A percentile compares a stretch with the other conserved stretches of the same genome.
Evolutionary conservation across 2,329 filamentous ascomycete species (phyloP).

Genomic region (Ciborinia camelliae): DNA sequence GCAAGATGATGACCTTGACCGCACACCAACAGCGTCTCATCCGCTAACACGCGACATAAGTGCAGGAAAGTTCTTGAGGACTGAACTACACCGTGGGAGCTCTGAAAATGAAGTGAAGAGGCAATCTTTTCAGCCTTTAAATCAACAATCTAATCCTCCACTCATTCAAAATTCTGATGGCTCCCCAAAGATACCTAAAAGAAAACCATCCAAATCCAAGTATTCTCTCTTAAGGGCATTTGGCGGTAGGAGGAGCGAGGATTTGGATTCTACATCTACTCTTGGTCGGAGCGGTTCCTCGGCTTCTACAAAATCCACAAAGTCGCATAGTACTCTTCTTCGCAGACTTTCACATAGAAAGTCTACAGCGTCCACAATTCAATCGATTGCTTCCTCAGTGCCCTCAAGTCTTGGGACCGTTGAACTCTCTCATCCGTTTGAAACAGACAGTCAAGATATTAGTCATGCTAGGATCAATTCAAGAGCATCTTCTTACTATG

Average conservation of each 20-base stretch:
- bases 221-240: slow-evolving; percentile 35
- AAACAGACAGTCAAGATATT: slow-evolving; percentile 25
- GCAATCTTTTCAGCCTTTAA: slow-evolving; percentile 11
- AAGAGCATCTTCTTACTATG: slow-evolving; percentile 22
- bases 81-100: slow-evolving; percentile 27
- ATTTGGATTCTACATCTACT: slow-evolving; percentile 18
- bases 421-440: slow-evolving; percentile 19
- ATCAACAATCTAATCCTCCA: background rate
- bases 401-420: background rate
- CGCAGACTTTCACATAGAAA: slow-evolving; percentile 30
- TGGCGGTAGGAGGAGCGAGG: slow-evolving; percentile 24
- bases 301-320: slow-evolving; percentile 12
- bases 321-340: slow-evolving; percentile 24
- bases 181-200: slow-evolving; percentile 27
- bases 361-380: slow-evolving; percentile 16
- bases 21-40: slow-evolving; percentile 31
- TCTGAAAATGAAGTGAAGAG: slow-evolving; percentile 22
- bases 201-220: slow-evolving; percentile 34
- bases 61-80: slow-evolving; percentile 32
- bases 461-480: slow-evolving; percentile 26
- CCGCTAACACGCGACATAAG: slow-evolving; percentile 28
- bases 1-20: background rate
- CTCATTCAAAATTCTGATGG: background rate
- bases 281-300: background rate
- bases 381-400: slow-evolving; percentile 3